Conservation (phyloP, 2,329 filamentous ascomycete species). For the Colletotrichum acutatum region DNA sequence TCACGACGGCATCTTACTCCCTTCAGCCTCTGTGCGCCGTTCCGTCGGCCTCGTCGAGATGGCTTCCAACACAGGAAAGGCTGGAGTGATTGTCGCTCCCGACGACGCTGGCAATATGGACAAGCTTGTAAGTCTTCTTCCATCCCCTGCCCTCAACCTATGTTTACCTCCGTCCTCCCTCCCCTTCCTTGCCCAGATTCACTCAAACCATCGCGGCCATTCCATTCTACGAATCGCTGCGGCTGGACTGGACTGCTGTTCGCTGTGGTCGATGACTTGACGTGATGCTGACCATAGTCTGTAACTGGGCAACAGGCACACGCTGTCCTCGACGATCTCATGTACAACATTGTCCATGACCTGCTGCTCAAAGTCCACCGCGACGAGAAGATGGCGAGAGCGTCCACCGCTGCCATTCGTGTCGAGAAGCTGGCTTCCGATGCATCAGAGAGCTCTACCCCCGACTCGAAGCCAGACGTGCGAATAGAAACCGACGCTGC, state of each 20-base stretch:
- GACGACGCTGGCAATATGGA: slow-evolving; percentile 65
- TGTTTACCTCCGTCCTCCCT: neutral
- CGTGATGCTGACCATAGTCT: slow-evolving; percentile 21
- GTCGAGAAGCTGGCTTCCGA: slow-evolving; percentile 71
- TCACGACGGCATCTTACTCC: slow-evolving; percentile 16
- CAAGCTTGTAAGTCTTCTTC: slow-evolving; percentile 65
- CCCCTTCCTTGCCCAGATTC: neutral
- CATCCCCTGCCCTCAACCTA: neutral
- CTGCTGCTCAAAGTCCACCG: slow-evolving; percentile 80
- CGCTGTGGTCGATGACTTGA: neutral
- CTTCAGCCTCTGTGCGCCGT: slow-evolving; percentile 18
- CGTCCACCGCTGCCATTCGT: slow-evolving; percentile 71
- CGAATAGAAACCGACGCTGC: slow-evolving; percentile 75
- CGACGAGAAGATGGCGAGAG: slow-evolving; percentile 80
- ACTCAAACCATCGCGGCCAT: neutral
- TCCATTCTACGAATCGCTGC: neutral
- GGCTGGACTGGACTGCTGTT: neutral
- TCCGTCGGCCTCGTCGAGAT: slow-evolving; percentile 40
- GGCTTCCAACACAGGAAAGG: slow-evolving; percentile 62
- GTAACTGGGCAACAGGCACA: slow-evolving; percentile 58
- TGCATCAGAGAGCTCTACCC: slow-evolving; percentile 62
- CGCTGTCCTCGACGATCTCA: slow-evolving; percentile 76
- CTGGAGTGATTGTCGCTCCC: slow-evolving; percentile 66
- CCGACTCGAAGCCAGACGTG: slow-evolving; percentile 66
- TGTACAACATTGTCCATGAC: slow-evolving; percentile 82